These are phyloP conservation scores for Ambrosia trifida DNA, from an alignment of 129 eudicot species.

Conservation along the genomic window DNA sequence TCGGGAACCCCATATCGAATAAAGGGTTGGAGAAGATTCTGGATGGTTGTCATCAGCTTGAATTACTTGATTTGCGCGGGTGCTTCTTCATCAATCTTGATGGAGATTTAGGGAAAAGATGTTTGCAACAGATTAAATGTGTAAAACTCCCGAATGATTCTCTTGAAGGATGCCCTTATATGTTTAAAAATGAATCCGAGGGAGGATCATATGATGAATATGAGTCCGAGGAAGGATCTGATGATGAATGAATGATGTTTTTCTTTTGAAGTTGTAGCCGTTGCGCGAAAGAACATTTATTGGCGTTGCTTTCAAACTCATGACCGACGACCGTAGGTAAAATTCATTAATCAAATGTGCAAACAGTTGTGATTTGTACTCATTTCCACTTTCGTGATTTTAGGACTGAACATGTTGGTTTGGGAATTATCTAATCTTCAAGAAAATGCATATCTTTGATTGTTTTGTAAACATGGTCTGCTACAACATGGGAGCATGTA, in stretches of 20 bases:
- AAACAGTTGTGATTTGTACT: too few relatives aligned
- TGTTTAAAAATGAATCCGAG: not conserved
- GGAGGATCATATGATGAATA: not conserved
- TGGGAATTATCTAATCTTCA: not conserved
- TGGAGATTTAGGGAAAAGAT: not conserved
- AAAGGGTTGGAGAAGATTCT: constrained; percentile 12
- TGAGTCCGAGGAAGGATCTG: not conserved
- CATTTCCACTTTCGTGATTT: not conserved
- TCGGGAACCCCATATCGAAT: not conserved
- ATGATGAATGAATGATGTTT: not conserved
- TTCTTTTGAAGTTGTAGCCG: not conserved
- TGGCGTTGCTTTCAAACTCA: too few relatives aligned
- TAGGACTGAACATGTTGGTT: not conserved
- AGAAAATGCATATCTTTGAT: too few relatives aligned
- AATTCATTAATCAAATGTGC: too few relatives aligned
- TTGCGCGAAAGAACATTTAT: too few relatives aligned
- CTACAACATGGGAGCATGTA: too few relatives aligned
- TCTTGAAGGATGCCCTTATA: not conserved
- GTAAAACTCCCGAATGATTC: not conserved
- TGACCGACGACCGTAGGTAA: too few relatives aligned
- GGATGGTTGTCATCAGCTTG: constrained; percentile 17
- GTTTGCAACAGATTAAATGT: not conserved
- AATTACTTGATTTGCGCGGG: not conserved
- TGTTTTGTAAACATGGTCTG: too few relatives aligned
- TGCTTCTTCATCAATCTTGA: constrained; percentile 1